Base-by-base conservation (phyloP, 805 yeast genomes). In the Maudiozyma turicensis region DNA sequence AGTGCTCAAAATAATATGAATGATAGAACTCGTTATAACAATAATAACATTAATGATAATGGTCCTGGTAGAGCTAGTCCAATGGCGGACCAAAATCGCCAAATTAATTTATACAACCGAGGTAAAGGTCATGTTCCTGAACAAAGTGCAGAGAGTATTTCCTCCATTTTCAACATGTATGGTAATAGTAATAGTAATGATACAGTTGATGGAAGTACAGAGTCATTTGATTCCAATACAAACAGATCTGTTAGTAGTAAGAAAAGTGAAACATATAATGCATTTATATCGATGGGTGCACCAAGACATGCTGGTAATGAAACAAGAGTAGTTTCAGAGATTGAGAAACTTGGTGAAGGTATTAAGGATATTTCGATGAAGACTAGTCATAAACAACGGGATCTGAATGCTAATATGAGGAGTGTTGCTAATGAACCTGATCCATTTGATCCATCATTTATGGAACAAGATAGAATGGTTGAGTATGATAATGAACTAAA, bases 361-460 rank as follows among this genome's bases (percentile, higher is more conserved):
- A 44, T 37, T 10, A 35, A 32, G 8, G 30, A 44, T 28, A 29
- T 37, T 8, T n/a, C 34, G 6, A n/a, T 42, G 29, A 9, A 28
- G 5, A 20, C 37, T 10, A 20, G 26, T 20, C 26, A 20, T 20
- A 20, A 20, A 20, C 26, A 20, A 20, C 37, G n/a, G 4, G 37
- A n/a, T n/a, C 3, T n/a, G n/a, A n/a, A 15, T 15, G 40, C 9
- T n/a, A 38, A 15, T 38, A 15, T n/a, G 3, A 38, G 37, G 6
- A 7, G 2, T 8, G 11, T 26, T 6, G n/a, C 33, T 7, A 45
- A 48, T 40, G 52, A 52, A 28, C 51, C 45, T 8, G 59, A 63
- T 46, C 55, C 62, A 8, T 63, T 63, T 50, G 63, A 59, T 45
- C 61, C 64, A 6, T 62, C 57, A 45, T 58, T 50, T 39, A 47